phyloP scores from a whole-genome alignment of 164 flowering plant species.

The Dillenia suffruticosa region DNA sequence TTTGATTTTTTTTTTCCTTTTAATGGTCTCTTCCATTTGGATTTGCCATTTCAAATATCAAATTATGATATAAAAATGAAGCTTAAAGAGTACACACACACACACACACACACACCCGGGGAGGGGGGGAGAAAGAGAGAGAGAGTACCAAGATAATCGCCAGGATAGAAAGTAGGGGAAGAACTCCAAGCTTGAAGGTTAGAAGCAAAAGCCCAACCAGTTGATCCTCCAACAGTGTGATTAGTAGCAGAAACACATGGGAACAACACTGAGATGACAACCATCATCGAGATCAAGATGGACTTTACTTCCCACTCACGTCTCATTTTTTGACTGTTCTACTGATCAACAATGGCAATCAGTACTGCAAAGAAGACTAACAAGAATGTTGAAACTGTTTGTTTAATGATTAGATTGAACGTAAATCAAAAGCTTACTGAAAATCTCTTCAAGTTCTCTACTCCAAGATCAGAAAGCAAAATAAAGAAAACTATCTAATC shows the following conservation, averaged over 20 bases:
- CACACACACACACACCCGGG: no score
- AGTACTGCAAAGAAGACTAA: background rate
- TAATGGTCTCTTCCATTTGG: no score
- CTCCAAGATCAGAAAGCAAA: no score
- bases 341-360: background rate
- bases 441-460: no score
- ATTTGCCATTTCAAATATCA: no score
- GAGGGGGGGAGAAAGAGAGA: background rate
- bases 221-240: slow-evolving; percentile 39
- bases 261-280: slow-evolving; percentile 19
- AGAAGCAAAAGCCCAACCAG: slow-evolving; percentile 36
- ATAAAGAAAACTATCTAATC: no score
- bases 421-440: no score
- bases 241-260: slow-evolving; percentile 27
- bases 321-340: slow-evolving; percentile 2
- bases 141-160: slow-evolving; percentile 31
- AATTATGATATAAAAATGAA: no score
- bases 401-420: no score
- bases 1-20: no score
- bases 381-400: no score
- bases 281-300: slow-evolving; percentile 11
- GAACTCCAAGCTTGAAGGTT: slow-evolving; percentile 30
- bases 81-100: no score
- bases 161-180: slow-evolving; percentile 18
- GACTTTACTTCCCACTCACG: slow-evolving; percentile 18